Evolutionary conservation across 768 basidiomycete species (phyloP).

Genomic region (Pholiota microspora): DNA sequence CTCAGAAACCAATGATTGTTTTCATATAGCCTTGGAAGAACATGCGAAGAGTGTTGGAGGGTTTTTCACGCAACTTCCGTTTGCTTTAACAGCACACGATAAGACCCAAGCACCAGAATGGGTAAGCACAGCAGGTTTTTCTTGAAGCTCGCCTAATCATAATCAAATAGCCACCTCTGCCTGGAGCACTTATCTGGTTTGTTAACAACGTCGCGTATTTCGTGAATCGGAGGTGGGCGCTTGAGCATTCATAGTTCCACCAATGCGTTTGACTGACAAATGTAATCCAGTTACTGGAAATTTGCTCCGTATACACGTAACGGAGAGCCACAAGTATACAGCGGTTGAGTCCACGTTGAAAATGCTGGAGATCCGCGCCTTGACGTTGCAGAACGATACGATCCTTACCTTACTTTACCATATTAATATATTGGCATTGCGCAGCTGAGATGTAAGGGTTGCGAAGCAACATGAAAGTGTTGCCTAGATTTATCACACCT

Average conservation of each 20-base stretch:
- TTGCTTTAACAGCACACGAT: neutral
- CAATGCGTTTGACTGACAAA: neutral
- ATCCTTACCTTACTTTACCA: too few species aligned
- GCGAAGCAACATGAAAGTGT: neutral
- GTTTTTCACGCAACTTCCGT: neutral
- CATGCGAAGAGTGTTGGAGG: neutral
- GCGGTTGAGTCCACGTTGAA: neutral
- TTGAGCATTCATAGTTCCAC: neutral
- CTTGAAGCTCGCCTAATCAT: neutral
- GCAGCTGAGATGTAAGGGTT: too few species aligned
- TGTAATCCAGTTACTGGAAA: slow-evolving; percentile 4
- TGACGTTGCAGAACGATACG: too few species aligned
- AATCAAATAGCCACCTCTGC: neutral
- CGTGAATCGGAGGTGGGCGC: neutral
- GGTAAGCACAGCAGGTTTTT: neutral
- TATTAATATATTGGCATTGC: too few species aligned
- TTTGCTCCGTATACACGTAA: neutral
- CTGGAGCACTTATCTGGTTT: neutral
- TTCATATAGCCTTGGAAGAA: neutral
- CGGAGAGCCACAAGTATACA: neutral
- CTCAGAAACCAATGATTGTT: too few species aligned
- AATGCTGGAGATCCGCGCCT: neutral
- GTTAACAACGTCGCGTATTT: neutral
- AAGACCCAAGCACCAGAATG: neutral
- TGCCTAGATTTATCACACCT: too few species aligned